These are phyloP conservation scores for Hyaloscypha finlandica DNA, from an alignment of 495 filamentous ascomycete species.

Conservation along the genomic window DNA sequence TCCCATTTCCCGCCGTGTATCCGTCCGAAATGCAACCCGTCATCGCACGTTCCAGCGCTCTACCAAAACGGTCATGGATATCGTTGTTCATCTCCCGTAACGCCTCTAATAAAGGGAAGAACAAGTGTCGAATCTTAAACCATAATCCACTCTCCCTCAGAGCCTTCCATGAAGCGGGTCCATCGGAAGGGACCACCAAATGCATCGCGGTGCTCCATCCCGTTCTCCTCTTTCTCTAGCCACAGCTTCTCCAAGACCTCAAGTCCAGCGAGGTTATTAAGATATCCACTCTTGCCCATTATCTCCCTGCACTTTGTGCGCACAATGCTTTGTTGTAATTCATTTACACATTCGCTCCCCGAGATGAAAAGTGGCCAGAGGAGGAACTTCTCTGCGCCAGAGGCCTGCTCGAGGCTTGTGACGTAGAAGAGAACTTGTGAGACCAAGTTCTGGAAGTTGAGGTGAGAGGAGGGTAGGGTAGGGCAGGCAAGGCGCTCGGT, in stretches of 20 bases:
- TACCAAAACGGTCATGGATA: neutral
- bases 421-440: conserved; percentile 80
- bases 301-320: conserved; percentile 81
- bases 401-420: conserved; percentile 66
- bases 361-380: conserved; percentile 94
- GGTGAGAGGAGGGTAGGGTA: conserved; percentile 68
- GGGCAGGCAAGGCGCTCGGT: conserved; percentile 86
- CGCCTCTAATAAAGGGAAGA: neutral
- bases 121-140: conserved; percentile 47
- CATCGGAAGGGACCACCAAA: conserved; percentile 66
- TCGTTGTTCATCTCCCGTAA: neutral
- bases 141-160: conserved; percentile 86
- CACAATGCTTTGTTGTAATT: conserved; percentile 75
- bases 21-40: neutral
- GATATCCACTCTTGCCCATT: conserved; percentile 83
- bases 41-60: neutral
- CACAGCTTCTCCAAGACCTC: conserved; percentile 86
- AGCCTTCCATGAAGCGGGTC: conserved; percentile 73
- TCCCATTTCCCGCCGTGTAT: conserved; percentile 2
- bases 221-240: conserved; percentile 53
- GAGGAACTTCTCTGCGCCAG: conserved; percentile 77
- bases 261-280: conserved; percentile 85
- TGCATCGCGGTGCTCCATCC: conserved; percentile 30
- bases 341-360: conserved; percentile 86
- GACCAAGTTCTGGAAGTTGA: conserved; percentile 82